Conservation (phyloP, 352 stramenopile species). For the Phytophthora vignae region DNA sequence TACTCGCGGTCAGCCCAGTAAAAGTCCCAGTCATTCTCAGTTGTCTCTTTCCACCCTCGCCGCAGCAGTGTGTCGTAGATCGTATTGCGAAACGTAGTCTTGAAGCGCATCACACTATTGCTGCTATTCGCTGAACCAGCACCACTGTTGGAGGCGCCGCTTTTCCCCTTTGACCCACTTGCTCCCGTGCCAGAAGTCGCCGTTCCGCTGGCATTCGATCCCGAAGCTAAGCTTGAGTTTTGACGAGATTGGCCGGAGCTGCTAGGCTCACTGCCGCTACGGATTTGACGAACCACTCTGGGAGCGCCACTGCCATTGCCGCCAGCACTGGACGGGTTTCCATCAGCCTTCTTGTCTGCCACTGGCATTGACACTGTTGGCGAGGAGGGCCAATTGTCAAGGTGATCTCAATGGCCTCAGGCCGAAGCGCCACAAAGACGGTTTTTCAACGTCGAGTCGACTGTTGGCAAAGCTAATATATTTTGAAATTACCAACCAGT, state of each 20-base stretch:
- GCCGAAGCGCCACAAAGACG: constrained; percentile 10
- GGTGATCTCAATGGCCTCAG: neutral
- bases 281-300: constrained; percentile 44
- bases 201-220: constrained; percentile 7
- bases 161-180: constrained; percentile 23
- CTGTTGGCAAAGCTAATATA: constrained; percentile 28
- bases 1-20: constrained; percentile 92
- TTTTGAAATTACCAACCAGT: constrained; percentile 11
- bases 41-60: constrained; percentile 92
- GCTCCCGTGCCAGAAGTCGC: constrained; percentile 1
- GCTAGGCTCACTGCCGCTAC: constrained; percentile 43
- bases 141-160: constrained; percentile 11
- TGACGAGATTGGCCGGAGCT: constrained; percentile 25
- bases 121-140: constrained; percentile 7
- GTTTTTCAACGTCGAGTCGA: constrained; percentile 23
- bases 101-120: constrained; percentile 60
- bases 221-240: constrained; percentile 15
- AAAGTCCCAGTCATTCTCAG: constrained; percentile 90
- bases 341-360: constrained; percentile 39
- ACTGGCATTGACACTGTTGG: constrained; percentile 12
- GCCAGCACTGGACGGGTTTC: constrained; percentile 35
- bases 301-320: constrained; percentile 27
- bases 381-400: neutral
- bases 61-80: constrained; percentile 92
- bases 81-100: constrained; percentile 93